Conservation (phyloP, 371 early-diverging fungal species). For the Syncephalastrum racemosum region DNA sequence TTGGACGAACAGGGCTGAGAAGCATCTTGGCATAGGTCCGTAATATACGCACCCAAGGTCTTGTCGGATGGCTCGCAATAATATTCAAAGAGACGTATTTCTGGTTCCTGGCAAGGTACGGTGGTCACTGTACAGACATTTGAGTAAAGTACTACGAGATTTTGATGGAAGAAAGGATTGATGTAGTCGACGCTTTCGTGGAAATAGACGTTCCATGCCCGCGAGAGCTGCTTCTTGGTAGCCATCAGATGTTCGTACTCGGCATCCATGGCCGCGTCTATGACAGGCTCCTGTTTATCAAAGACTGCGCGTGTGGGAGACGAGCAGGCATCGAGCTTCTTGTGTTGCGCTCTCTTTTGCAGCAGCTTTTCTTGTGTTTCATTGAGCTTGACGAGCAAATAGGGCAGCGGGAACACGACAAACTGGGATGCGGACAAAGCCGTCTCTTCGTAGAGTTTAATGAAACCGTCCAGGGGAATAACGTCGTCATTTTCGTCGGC, state of each 20-base stretch:
- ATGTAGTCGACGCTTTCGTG: slow-evolving; percentile 59
- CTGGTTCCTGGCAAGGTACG: slow-evolving; percentile 79
- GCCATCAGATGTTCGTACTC: slow-evolving; percentile 49
- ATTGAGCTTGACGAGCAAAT: slow-evolving; percentile 67
- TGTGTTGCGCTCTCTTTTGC: neutral
- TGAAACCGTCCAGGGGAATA: slow-evolving; percentile 20
- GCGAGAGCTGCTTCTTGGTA: slow-evolving; percentile 48
- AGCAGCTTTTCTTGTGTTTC: slow-evolving; percentile 57
- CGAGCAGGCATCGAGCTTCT: slow-evolving; percentile 17
- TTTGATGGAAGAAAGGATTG: slow-evolving; percentile 74
- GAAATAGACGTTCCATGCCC: slow-evolving; percentile 61
- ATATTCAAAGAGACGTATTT: slow-evolving; percentile 80
- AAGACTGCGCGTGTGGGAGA: slow-evolving; percentile 29
- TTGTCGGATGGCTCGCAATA: slow-evolving; percentile 78
- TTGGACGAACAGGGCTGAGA: slow-evolving; percentile 64
- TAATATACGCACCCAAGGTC: slow-evolving; percentile 88
- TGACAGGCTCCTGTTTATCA: slow-evolving; percentile 14
- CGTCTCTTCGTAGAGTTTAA: slow-evolving; percentile 60
- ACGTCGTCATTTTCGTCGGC: neutral
- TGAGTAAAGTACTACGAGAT: slow-evolving; percentile 73
- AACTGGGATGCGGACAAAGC: slow-evolving; percentile 86
- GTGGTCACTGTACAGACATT: slow-evolving; percentile 66
- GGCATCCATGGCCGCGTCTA: slow-evolving; percentile 19
- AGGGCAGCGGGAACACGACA: slow-evolving; percentile 84
- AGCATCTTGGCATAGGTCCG: slow-evolving; percentile 77